Evolutionary conservation across 1,139 yeast species (phyloP), one percentile per base, ranked within the genome.

Genomic region (Pneumocystis canis): DNA sequence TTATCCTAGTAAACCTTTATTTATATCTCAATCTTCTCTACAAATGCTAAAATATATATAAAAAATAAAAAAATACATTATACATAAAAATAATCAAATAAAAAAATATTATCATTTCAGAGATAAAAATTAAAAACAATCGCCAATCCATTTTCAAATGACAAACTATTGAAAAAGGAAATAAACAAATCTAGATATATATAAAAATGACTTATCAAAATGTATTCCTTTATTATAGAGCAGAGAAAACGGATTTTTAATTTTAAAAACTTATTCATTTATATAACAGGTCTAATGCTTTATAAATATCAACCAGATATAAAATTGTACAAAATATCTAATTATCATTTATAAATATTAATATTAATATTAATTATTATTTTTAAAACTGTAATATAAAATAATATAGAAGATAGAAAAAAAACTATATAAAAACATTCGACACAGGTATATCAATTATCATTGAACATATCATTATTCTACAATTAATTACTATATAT

Each of bases 11-110:
- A 64, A 66, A 20, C 39, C 58, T 14, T 53, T 47, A 14, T 67
- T 67, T 60, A 62, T 66, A n/a, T 64, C 69, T 9, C 67, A 20
- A 11, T 28, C 67, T 5, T 64, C 67, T 3, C 63, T 66, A 20
- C 63, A 63, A 9, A 56, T 35, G 39, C 59, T 59, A 11, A 61
- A 61, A 5, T 58, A 63, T 54, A 47, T 47, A 60, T 16, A 64
- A 62, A 47, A 60, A 60, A 30, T 63, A 41, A 41, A 63, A 61
- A 18, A 62, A 61, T 30, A 61, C 62, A 14, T 16, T 47, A 60
- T 14, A 53, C 30, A 61, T 59, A 25, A 54, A 57, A 31, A 37
- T 58, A 9, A 11, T 41, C n/a, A 59, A 60, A 39, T 33, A 20
- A 11, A 30, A 58, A 58, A 6, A 47, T 25, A 9, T 14, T 5